phyloP scores from a whole-genome alignment of 1,139 yeast genomes.

The Yamadazyma conglobata region DNA sequence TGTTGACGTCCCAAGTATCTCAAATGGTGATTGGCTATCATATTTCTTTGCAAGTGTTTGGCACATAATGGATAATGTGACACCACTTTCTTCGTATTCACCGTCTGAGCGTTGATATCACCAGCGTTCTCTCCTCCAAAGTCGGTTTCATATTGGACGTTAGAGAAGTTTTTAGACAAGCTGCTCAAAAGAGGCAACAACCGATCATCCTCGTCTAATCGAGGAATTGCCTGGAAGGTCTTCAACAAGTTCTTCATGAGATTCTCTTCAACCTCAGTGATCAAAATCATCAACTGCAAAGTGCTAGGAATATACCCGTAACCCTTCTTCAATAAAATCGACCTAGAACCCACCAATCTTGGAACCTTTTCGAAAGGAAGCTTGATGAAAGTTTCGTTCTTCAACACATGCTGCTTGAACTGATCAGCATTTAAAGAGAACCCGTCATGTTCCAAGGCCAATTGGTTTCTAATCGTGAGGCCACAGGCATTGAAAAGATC shows the following conservation, averaged over 20 bases:
- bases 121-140: slow-evolving; percentile 27
- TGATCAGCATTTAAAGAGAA: slow-evolving; percentile 38
- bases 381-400: slow-evolving; percentile 64
- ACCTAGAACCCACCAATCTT: slow-evolving; percentile 67
- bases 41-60: slow-evolving; percentile 58
- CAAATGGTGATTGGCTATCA: slow-evolving; percentile 65
- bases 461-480: slow-evolving; percentile 29
- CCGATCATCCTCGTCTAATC: slow-evolving; percentile 90
- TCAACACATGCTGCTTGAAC: slow-evolving; percentile 38
- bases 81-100: slow-evolving; percentile 52
- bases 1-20: slow-evolving; percentile 84
- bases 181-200: slow-evolving; percentile 78
- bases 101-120: slow-evolving; percentile 63
- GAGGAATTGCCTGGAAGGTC: slow-evolving; percentile 77
- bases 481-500: slow-evolving; percentile 55
- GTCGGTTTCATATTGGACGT: slow-evolving; percentile 47
- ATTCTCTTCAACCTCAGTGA: slow-evolving; percentile 59
- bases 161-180: slow-evolving; percentile 69
- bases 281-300: slow-evolving; percentile 67
- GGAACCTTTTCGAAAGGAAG: slow-evolving; percentile 85
- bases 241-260: slow-evolving; percentile 53
- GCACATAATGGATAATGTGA: slow-evolving; percentile 86
- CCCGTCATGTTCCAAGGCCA: slow-evolving; percentile 29
- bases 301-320: slow-evolving; percentile 82
- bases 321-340: slow-evolving; percentile 64